These are phyloP conservation scores for Colletotrichum truncatum DNA, from an alignment of 2,329 filamentous ascomycete species.

Conservation along the genomic window DNA sequence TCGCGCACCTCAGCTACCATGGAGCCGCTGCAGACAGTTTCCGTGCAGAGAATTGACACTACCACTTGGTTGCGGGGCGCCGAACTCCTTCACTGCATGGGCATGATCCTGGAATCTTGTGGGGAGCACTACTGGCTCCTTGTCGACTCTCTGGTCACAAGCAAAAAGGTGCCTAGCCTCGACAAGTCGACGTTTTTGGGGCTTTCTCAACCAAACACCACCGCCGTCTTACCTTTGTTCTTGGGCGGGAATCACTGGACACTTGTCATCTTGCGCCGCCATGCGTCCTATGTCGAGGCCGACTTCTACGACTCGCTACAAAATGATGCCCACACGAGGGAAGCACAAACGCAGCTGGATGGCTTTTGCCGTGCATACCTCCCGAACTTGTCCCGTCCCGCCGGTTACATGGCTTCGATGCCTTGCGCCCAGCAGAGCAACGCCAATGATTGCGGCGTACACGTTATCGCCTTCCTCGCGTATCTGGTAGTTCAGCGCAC, in stretches of 20 bases:
- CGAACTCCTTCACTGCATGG: neutral
- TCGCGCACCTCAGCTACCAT: neutral
- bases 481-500: neutral
- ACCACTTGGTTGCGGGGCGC: neutral
- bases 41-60: neutral
- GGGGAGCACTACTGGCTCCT: neutral
- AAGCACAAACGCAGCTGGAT: neutral
- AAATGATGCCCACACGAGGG: fast-evolving
- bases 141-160: neutral
- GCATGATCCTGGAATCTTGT: neutral
- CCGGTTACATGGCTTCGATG: neutral
- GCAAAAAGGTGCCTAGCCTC: neutral
- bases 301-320: neutral
- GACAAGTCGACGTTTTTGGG: neutral
- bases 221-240: neutral
- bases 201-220: neutral
- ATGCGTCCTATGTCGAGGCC: neutral
- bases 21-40: neutral
- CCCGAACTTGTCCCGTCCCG: neutral
- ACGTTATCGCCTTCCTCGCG: neutral
- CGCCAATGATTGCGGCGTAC: neutral
- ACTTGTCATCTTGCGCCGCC: neutral
- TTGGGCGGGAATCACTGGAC: neutral
- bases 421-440: neutral
- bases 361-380: neutral